These are phyloP conservation scores for Inga oerstediana DNA, from an alignment of 306 rosid species.

Conservation along the genomic window DNA sequence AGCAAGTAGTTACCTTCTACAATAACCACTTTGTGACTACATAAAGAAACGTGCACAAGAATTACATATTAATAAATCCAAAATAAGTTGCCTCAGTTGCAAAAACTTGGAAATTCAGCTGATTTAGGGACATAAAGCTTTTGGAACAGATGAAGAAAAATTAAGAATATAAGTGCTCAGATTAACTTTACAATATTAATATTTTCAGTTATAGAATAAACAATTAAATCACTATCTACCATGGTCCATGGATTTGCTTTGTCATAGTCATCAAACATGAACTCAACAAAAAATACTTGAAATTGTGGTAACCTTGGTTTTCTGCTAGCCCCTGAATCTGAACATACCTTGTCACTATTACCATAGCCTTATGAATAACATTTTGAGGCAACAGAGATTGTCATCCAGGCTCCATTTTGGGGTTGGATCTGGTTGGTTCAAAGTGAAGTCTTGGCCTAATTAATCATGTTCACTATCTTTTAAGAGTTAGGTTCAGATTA, in stretches of 20 bases:
- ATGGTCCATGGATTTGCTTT: slow-evolving; percentile 2
- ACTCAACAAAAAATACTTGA: background rate
- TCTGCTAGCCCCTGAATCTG: background rate
- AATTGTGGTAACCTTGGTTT: background rate
- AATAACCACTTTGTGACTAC: slow-evolving; percentile 61
- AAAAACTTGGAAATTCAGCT: slow-evolving; percentile 31
- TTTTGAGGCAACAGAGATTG: background rate
- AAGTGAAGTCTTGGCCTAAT: slow-evolving; percentile 14
- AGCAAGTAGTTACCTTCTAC: slow-evolving; percentile 72
- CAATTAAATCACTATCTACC: background rate
- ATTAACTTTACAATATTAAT: slow-evolving; percentile 1
- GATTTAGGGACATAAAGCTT: background rate
- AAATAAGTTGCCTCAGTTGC: slow-evolving; percentile 12
- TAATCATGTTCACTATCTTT: background rate
- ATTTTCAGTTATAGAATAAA: background rate
- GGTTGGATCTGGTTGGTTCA: background rate
- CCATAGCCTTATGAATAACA: background rate
- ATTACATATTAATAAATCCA: slow-evolving; percentile 6
- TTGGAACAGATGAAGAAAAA: background rate
- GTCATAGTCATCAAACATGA: background rate
- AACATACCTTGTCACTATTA: background rate
- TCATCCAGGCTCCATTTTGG: slow-evolving; percentile 2
- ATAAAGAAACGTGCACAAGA: slow-evolving; percentile 12
- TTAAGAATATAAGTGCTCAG: background rate
- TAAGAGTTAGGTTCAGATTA: no score